Conservation (phyloP, 2,329 filamentous ascomycete genomes). For the Hymenoscyphus linearis region DNA sequence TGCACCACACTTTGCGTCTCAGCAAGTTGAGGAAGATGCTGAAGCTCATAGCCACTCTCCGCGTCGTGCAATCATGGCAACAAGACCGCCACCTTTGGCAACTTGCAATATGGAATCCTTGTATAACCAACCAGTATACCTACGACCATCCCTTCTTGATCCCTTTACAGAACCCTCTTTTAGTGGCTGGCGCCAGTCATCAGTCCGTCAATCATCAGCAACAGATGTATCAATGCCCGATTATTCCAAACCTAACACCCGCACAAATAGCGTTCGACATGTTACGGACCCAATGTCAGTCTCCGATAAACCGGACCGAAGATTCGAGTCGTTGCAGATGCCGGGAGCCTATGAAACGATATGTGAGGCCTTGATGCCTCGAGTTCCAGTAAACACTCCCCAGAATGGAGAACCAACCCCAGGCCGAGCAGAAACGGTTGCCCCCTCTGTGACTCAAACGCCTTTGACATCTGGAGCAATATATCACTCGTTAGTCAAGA, state of each 20-base stretch:
- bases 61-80: slow-evolving; percentile 31
- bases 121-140: slow-evolving; percentile 18
- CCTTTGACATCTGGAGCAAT: slow-evolving; percentile 3
- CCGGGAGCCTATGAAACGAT: slow-evolving; percentile 27
- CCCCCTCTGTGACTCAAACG: background rate
- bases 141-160: slow-evolving; percentile 33
- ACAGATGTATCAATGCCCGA: slow-evolving; percentile 44
- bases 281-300: slow-evolving; percentile 28
- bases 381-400: slow-evolving; percentile 26
- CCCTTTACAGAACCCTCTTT: slow-evolving; percentile 37
- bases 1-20: slow-evolving; percentile 25
- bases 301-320: slow-evolving; percentile 17
- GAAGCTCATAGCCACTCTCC: slow-evolving; percentile 63
- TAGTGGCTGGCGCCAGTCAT: slow-evolving; percentile 34
- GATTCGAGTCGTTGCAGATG: slow-evolving; percentile 23
- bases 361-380: slow-evolving; percentile 28
- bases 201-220: slow-evolving; percentile 3
- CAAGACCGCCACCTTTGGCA: slow-evolving; percentile 16
- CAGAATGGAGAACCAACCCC: slow-evolving; percentile 13
- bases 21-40: slow-evolving; percentile 39
- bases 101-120: slow-evolving; percentile 11
- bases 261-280: slow-evolving; percentile 33
- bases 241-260: slow-evolving; percentile 30
- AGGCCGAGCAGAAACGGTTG: background rate
- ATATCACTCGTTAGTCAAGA: slow-evolving; percentile 1